These are phyloP conservation scores for Casuarina glauca DNA, from an alignment of 306 rosid genomes.

Conservation along the genomic window DNA sequence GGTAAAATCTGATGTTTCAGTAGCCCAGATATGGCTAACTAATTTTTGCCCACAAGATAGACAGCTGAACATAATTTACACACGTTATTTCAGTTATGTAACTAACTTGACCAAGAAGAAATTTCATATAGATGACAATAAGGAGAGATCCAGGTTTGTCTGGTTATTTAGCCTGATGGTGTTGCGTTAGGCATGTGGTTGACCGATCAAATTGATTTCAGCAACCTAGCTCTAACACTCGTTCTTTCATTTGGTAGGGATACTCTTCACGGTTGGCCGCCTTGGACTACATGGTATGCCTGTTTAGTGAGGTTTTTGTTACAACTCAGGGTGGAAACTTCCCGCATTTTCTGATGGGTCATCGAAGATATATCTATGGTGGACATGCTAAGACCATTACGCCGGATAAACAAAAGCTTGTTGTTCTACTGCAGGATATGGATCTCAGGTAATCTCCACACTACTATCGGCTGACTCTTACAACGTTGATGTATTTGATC, in stretches of 20 bases:
- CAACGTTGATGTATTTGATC: constrained; percentile 22
- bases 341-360: constrained; percentile 98
- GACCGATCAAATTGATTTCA: background rate
- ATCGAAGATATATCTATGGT: constrained; percentile 70
- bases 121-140: background rate
- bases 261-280: constrained; percentile 96
- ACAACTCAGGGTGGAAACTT: constrained; percentile 99
- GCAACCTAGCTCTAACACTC: constrained; percentile 20
- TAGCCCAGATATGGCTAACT: background rate
- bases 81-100: background rate
- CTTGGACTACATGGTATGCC: constrained; percentile 80
- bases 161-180: background rate
- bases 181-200: background rate
- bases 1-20: background rate
- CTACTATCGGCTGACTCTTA: constrained; percentile 17
- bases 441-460: constrained; percentile 51
- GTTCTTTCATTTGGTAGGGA: constrained; percentile 51
- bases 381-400: constrained; percentile 91
- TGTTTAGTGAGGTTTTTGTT: constrained; percentile 93
- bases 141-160: background rate
- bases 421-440: constrained; percentile 60
- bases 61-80: background rate
- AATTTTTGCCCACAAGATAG: background rate
- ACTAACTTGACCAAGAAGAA: background rate
- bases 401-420: constrained; percentile 95